Evolutionary conservation across 345 rosid genomes (phyloP).

Genomic region (Hirschfeldia incana): DNA sequence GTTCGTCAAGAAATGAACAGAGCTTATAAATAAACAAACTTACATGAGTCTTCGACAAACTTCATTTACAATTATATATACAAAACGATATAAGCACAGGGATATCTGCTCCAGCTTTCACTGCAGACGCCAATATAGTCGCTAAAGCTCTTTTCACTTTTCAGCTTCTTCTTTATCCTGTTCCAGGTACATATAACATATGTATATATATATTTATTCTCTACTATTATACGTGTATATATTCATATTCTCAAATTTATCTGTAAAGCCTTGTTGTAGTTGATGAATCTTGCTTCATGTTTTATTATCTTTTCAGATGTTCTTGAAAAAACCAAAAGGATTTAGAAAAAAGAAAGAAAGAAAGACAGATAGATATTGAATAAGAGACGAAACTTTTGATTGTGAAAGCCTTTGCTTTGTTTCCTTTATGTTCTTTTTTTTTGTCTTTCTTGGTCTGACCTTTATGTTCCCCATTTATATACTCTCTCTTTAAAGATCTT

Average conservation of each 20-base stretch:
- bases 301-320: background rate
- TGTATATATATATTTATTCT: background rate
- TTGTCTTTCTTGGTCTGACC: background rate
- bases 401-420: conserved; percentile 1
- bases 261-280: background rate
- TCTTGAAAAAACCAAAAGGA: background rate
- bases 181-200: background rate
- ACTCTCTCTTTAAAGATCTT: background rate
- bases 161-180: background rate
- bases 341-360: background rate
- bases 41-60: background rate
- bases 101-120: background rate
- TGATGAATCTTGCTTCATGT: background rate
- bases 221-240: background rate
- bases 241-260: background rate
- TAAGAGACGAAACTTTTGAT: background rate
- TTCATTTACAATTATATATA: background rate
- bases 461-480: background rate
- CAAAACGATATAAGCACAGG: background rate
- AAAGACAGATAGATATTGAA: background rate
- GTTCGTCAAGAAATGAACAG: conserved; percentile 32
- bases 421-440: background rate
- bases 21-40: conserved; percentile 18
- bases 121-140: background rate
- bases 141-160: background rate